Evolutionary conservation across 495 filamentous ascomycete genomes (phyloP).

Genomic region (Hypoxylon crocopeplum): DNA sequence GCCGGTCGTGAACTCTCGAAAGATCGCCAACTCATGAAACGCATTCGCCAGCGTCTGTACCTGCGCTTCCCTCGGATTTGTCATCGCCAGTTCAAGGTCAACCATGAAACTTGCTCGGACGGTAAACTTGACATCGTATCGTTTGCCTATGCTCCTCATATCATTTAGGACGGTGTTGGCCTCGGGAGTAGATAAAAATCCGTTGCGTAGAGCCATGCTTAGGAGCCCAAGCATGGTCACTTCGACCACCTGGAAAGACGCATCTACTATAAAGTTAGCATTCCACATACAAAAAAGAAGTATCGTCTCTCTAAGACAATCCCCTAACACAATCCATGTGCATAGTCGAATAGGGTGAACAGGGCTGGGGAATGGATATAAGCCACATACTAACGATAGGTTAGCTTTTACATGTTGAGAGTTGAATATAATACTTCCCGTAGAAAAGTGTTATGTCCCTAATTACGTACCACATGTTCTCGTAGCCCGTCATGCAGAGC

Average conservation of each 20-base stretch:
- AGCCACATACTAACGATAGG: constrained; percentile 17
- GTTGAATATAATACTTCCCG: background rate
- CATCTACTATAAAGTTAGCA: constrained; percentile 22
- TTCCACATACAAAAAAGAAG: background rate
- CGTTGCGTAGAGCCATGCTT: constrained; percentile 35
- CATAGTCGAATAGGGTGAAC: background rate
- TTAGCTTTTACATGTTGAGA: constrained; percentile 7
- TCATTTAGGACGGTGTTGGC: constrained; percentile 22
- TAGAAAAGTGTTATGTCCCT: no score
- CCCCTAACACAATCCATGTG: background rate
- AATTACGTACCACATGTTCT: constrained; percentile 36
- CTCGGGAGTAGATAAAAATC: constrained; percentile 17
- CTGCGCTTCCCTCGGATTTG: constrained; percentile 23
- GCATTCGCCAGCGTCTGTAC: constrained; percentile 32
- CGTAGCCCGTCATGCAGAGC: constrained; percentile 34
- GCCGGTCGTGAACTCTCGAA: constrained; percentile 35
- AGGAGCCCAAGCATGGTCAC: constrained; percentile 30
- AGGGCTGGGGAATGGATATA: background rate
- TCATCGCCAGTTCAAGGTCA: constrained; percentile 35
- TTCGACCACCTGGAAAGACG: constrained; percentile 24
- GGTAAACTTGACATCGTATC: constrained; percentile 21
- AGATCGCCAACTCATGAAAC: constrained; percentile 32
- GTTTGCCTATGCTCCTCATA: constrained; percentile 17
- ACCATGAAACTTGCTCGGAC: constrained; percentile 34
- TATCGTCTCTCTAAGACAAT: background rate